phyloP scores from a whole-genome alignment of 805 yeast species.

The Tetrapisispora taiwanensis region DNA sequence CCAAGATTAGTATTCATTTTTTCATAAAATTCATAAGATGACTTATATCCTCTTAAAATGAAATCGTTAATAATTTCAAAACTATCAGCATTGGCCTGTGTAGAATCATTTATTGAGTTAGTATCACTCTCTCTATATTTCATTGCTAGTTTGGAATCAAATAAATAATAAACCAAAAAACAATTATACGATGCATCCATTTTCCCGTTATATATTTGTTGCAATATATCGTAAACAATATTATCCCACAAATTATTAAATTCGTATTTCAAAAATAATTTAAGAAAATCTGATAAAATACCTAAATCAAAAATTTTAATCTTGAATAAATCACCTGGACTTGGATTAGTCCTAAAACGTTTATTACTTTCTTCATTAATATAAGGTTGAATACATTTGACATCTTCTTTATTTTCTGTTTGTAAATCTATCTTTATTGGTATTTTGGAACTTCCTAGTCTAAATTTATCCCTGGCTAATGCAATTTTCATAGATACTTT shows the following conservation, averaged over 20 bases:
- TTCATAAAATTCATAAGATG: slow-evolving; percentile 51
- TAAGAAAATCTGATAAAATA: slow-evolving; percentile 52
- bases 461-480: slow-evolving; percentile 54
- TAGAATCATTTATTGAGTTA: background rate
- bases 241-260: slow-evolving; percentile 96
- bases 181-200: slow-evolving; percentile 78
- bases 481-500: slow-evolving; percentile 59
- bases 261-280: slow-evolving; percentile 72
- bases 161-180: slow-evolving; percentile 40
- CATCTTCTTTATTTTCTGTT: slow-evolving; percentile 22
- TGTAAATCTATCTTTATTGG: slow-evolving; percentile 6
- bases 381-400: slow-evolving; percentile 27
- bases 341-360: slow-evolving; percentile 44
- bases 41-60: slow-evolving; percentile 51
- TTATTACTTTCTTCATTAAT: slow-evolving; percentile 30
- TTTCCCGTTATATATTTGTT: slow-evolving; percentile 82
- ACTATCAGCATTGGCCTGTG: slow-evolving; percentile 23
- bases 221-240: slow-evolving; percentile 90
- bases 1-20: slow-evolving; percentile 63
- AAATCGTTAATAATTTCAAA: slow-evolving; percentile 47
- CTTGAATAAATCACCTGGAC: slow-evolving; percentile 79
- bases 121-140: slow-evolving; percentile 1
- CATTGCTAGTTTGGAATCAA: slow-evolving; percentile 11
- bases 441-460: slow-evolving; percentile 23
- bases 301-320: slow-evolving; percentile 67